Conservation (phyloP, 2,329 filamentous ascomycete genomes). For the Claviceps fusiformis region DNA sequence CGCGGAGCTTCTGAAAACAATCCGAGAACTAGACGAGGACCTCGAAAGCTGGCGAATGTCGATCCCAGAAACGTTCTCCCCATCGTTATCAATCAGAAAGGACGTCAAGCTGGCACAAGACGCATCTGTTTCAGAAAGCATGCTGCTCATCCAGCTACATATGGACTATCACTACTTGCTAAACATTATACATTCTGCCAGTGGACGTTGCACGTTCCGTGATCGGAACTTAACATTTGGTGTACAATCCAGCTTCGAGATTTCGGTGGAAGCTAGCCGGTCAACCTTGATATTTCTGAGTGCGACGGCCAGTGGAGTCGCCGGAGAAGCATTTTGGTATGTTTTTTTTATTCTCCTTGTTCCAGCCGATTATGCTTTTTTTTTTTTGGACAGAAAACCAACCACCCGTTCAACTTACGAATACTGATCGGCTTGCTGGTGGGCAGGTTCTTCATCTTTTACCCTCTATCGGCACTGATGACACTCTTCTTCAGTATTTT, state of each 20-base stretch:
- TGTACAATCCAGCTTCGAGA: conserved; percentile 37
- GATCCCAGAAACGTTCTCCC: conserved; percentile 29
- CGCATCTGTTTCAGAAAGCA: conserved; percentile 21
- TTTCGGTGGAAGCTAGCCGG: conserved; percentile 41
- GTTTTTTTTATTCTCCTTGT: conserved; percentile 3
- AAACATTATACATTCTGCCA: conserved; percentile 41
- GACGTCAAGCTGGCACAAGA: conserved; percentile 14
- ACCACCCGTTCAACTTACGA: no score
- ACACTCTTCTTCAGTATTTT: conserved; percentile 42
- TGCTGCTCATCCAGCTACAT: conserved; percentile 33
- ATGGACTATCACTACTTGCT: conserved; percentile 43
- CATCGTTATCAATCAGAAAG: conserved; percentile 28
- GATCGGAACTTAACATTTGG: conserved; percentile 21
- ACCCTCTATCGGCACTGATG: conserved; percentile 40
- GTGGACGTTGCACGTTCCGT: conserved; percentile 31
- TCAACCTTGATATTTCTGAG: conserved; percentile 37
- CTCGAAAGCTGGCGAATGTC: conserved; percentile 41
- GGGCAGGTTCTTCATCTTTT: conserved; percentile 39
- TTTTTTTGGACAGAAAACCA: not conserved
- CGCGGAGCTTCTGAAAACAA: conserved; percentile 38
- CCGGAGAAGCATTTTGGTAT: conserved; percentile 36
- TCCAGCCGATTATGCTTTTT: not conserved
- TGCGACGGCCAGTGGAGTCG: conserved; percentile 26
- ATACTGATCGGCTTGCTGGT: not conserved
- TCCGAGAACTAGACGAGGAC: conserved; percentile 42